Conservation (phyloP, 768 basidiomycete species). For the Grammothele lineata region DNA sequence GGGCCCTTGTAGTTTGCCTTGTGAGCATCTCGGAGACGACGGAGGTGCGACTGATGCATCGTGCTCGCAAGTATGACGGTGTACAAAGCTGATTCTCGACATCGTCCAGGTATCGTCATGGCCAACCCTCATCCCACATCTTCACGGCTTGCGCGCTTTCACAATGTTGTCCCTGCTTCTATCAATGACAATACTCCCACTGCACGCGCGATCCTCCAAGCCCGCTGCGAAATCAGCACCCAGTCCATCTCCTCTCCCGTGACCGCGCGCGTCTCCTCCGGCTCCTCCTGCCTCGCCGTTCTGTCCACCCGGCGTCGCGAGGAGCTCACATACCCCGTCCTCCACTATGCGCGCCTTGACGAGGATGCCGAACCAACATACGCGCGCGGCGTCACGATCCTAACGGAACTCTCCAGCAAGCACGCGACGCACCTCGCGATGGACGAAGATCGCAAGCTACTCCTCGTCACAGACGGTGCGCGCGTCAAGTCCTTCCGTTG, state of each 20-base stretch:
- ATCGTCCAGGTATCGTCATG: no score
- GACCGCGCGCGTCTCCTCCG: not conserved
- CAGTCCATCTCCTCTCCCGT: slow-evolving; percentile 14
- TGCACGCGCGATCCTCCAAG: slow-evolving; percentile 30
- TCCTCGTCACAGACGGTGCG: slow-evolving; percentile 30
- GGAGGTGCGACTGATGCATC: no score
- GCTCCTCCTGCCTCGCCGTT: slow-evolving; percentile 21
- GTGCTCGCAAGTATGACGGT: no score
- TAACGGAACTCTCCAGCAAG: slow-evolving; percentile 20
- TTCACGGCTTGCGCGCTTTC: no score
- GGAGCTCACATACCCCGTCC: slow-evolving; percentile 28
- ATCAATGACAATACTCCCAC: slow-evolving; percentile 10
- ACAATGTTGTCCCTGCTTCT: no score
- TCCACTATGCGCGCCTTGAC: slow-evolving; percentile 21
- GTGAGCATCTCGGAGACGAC: no score
- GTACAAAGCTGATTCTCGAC: no score
- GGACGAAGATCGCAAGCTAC: slow-evolving; percentile 19
- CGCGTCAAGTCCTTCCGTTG: slow-evolving; percentile 36
- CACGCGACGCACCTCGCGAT: slow-evolving; percentile 10
- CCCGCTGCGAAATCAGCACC: slow-evolving; percentile 31
- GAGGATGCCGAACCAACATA: not conserved
- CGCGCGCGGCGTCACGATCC: no score
- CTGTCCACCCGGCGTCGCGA: slow-evolving; percentile 19
- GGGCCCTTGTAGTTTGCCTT: no score
- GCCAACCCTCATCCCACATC: no score